Evolutionary conservation across 345 rosid genomes (phyloP).

Genomic region (Populus nigra): DNA sequence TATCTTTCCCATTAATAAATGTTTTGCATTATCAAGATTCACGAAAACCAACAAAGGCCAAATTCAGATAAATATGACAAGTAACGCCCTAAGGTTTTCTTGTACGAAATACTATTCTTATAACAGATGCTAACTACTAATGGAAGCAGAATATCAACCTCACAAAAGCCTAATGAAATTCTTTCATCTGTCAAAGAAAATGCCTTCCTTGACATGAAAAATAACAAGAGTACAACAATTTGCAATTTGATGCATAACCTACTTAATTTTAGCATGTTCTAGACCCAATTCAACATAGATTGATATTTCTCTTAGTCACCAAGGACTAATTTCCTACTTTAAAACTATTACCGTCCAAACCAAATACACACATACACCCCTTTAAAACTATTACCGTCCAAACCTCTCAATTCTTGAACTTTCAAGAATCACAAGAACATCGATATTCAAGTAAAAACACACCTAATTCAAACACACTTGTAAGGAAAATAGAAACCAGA

Average conservation of each 20-base stretch:
- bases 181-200: not conserved
- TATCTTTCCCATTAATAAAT: not conserved
- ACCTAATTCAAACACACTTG: not conserved
- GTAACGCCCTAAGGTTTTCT: not conserved
- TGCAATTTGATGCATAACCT: not conserved
- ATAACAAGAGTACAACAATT: not conserved
- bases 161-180: not conserved
- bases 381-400: not conserved
- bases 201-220: not conserved
- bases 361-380: too few relatives aligned
- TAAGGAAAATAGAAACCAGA: not conserved
- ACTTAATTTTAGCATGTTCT: not conserved
- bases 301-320: not conserved
- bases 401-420: not conserved
- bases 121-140: not conserved
- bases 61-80: not conserved
- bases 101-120: not conserved
- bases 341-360: not conserved
- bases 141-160: not conserved
- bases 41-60: not conserved
- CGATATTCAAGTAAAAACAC: not conserved
- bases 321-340: not conserved
- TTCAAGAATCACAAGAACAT: conserved; percentile 1
- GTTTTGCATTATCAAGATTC: not conserved
- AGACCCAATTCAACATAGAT: not conserved